phyloP scores from a whole-genome alignment of 2,329 filamentous ascomycete species.

The Trichoderma harzianum region DNA sequence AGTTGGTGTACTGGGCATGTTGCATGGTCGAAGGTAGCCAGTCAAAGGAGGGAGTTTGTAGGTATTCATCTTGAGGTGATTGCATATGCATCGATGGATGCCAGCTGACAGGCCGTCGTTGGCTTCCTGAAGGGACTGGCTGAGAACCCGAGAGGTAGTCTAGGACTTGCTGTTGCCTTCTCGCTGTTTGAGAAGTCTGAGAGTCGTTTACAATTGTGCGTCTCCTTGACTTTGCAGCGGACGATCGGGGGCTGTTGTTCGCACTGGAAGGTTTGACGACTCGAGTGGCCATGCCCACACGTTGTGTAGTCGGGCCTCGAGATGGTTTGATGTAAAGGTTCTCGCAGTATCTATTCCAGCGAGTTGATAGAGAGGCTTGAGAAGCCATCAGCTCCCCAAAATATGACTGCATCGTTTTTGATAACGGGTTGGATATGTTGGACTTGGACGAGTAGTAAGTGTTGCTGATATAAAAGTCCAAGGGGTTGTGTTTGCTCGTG shows the following conservation, averaged over 20 bases:
- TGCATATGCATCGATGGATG: constrained; percentile 60
- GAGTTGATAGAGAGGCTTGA: constrained; percentile 24
- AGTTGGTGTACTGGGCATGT: constrained; percentile 42
- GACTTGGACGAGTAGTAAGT: neutral
- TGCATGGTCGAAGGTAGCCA: constrained; percentile 37
- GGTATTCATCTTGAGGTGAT: constrained; percentile 37
- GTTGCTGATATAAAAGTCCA: neutral
- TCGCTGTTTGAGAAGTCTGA: constrained; percentile 33
- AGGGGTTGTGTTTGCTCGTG: neutral
- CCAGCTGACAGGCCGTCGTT: constrained; percentile 68
- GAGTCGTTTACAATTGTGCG: constrained; percentile 55
- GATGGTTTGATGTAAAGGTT: constrained; percentile 48
- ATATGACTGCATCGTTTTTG: constrained; percentile 33
- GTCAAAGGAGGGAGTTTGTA: constrained; percentile 39
- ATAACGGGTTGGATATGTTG: neutral
- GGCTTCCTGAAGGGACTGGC: constrained; percentile 21
- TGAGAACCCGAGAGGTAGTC: constrained; percentile 31
- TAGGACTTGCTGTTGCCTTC: constrained; percentile 45
- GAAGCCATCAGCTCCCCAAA: constrained; percentile 28
- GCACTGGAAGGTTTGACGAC: constrained; percentile 64
- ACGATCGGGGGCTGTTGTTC: constrained; percentile 63
- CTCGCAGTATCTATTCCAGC: constrained; percentile 45
- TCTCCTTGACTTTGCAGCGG: constrained; percentile 48
- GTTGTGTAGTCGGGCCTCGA: constrained; percentile 49
- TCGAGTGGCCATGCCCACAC: constrained; percentile 51